These are phyloP conservation scores for Botrytis medusae DNA, from an alignment of 2,329 filamentous ascomycete species.

Conservation along the genomic window DNA sequence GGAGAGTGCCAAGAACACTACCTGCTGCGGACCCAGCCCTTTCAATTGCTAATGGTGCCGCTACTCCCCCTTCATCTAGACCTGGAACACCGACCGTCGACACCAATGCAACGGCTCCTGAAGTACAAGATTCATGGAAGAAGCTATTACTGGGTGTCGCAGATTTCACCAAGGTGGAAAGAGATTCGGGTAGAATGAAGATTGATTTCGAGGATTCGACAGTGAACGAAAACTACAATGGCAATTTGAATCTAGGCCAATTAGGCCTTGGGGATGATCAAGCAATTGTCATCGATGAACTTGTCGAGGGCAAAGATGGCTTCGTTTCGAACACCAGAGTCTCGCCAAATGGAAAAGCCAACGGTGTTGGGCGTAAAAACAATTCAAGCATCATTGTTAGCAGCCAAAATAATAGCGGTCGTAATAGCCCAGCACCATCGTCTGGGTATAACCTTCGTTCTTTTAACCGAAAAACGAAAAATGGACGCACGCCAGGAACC, in stretches of 20 bases:
- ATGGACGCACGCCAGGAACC: conserved; percentile 70
- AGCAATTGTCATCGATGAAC: conserved; percentile 81
- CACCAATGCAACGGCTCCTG: conserved; percentile 23
- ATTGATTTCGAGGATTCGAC: conserved; percentile 69
- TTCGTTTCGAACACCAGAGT: conserved; percentile 54
- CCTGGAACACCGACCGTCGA: conserved; percentile 33
- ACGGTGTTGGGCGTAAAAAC: conserved; percentile 29
- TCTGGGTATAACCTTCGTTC: conserved; percentile 70
- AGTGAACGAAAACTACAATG: conserved; percentile 74
- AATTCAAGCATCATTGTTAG: conserved; percentile 32
- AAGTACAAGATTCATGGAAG: conserved; percentile 43
- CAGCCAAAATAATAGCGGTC: conserved; percentile 57
- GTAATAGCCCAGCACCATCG: conserved; percentile 64
- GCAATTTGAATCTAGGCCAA: conserved; percentile 62
- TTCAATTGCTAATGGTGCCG: conserved; percentile 44
- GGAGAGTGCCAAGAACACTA: conserved; percentile 36
- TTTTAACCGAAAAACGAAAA: conserved; percentile 51
- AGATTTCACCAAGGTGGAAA: conserved; percentile 61
- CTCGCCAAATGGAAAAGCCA: conserved; percentile 27
- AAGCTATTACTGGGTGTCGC: conserved; percentile 50
- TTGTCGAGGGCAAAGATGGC: conserved; percentile 57
- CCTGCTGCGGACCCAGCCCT: conserved; percentile 38
- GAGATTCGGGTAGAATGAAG: conserved; percentile 48
- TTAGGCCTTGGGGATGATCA: conserved; percentile 71
- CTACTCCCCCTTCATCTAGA: conserved; percentile 42